Evolutionary conservation across 2,329 filamentous ascomycete genomes (phyloP), one percentile per base, ranked within the genome.

Genomic region (Alternaria infectoria): DNA sequence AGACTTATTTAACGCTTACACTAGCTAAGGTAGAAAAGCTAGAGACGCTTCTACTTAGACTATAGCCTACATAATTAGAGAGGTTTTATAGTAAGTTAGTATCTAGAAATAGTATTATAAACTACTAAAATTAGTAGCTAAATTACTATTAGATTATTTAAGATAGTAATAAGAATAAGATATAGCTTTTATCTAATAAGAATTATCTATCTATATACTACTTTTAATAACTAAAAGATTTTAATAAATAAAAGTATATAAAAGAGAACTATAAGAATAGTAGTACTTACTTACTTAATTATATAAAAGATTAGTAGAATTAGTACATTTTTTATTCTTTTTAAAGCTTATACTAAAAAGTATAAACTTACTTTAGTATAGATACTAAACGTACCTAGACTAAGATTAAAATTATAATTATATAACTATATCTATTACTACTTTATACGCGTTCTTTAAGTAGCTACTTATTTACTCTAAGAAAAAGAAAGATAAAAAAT

Each of bases 191-290:
- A 13, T 6, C 45, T 43, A 59, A 62, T 13, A 28, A 71, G 32
- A 56, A 64, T 40, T 17, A 69, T 65, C 55, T 61, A 30, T 65
- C 63, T 57, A 44, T 65, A 47, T 61, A 73, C 60, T 73, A 73
- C 40, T 26, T 66, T 57, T 13, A 61, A 59, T 26, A 70, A 46
- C 54, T 64, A 13, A 43, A 69, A 19, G 32, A 26, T 11, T 68
- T 69, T 21, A 57, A 72, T 25, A 51, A 72, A 61, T 6, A 50
- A 54, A 58, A 72, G 59, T 66, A 68, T 32, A 45, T 44, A 6
- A 64, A 68, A 60, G 43, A 73, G 36, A 59, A 73, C 60, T 73
- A 73, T 36, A 63, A 60, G 43, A 50, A 72, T 15, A 66, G 67
- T 19, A 72, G 43, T 62, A 69, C 64, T 60, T 44, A 46, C 50